These are phyloP conservation scores for Neonectria faginata DNA, from an alignment of 2,329 filamentous ascomycete species.

Conservation along the genomic window DNA sequence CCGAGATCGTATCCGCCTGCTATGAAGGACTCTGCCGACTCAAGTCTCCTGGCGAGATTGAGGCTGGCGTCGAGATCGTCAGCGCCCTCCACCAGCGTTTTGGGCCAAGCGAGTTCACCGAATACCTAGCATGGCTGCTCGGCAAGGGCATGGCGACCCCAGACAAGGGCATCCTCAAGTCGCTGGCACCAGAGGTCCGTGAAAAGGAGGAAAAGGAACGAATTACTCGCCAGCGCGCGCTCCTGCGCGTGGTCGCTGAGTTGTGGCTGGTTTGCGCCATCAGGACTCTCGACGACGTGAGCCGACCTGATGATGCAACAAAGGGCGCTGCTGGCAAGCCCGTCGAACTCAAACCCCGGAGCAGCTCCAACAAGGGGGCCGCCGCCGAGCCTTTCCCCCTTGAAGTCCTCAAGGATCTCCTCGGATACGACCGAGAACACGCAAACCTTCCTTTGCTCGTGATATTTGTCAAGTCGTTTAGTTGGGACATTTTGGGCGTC, in stretches of 20 bases:
- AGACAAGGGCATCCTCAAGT: conserved; percentile 85
- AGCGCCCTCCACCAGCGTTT: conserved; percentile 97
- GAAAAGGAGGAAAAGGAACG: conserved; percentile 98
- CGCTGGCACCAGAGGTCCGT: conserved; percentile 80
- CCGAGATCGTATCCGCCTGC: conserved; percentile 95
- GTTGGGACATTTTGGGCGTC: conserved; percentile 93
- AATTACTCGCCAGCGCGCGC: conserved; percentile 83
- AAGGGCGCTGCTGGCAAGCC: conserved; percentile 73
- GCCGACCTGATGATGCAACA: conserved; percentile 71
- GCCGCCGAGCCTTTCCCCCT: conserved; percentile 91
- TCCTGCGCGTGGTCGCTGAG: conserved; percentile 92
- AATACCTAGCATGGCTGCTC: conserved; percentile 90
- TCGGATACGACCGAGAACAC: conserved; percentile 94
- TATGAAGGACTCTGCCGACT: conserved; percentile 94
- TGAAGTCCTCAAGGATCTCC: conserved; percentile 96
- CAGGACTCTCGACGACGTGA: conserved; percentile 79
- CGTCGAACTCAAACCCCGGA: conserved; percentile 68
- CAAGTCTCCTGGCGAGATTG: conserved; percentile 91
- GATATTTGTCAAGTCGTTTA: conserved; percentile 94
- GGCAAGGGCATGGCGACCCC: conserved; percentile 92
- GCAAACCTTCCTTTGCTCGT: conserved; percentile 91
- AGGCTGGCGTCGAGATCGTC: conserved; percentile 90
- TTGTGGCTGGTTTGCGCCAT: conserved; percentile 94
- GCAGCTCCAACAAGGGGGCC: conserved; percentile 66
- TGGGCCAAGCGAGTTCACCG: conserved; percentile 88